Percentiles rank a stretch among this genome's conserved stretches.
Conservation (phyloP, 1,284 basidiomycete genomes). For the Boletellus deceptivus region DNA sequence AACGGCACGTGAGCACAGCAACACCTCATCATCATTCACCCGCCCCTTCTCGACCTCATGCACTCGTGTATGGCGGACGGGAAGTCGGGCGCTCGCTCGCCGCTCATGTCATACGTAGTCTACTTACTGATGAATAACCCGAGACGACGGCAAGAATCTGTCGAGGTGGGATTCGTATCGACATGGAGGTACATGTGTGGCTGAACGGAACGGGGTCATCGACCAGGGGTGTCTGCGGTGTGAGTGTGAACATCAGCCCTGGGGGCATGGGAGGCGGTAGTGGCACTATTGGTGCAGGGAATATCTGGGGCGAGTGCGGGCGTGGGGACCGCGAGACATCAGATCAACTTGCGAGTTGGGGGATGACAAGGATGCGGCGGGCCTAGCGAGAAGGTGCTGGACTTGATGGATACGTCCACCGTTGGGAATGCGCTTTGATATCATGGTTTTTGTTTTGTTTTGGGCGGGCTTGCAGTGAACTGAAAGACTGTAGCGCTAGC, state of each 20-base stretch:
- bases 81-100: constrained; percentile 54
- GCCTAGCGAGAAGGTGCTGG: constrained; percentile 52
- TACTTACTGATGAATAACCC: constrained; percentile 45
- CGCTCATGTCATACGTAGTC: constrained; percentile 55
- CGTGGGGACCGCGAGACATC: constrained; percentile 17
- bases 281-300: constrained; percentile 4
- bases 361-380: constrained; percentile 57
- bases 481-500: no score
- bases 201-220: constrained; percentile 42
- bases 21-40: constrained; percentile 47
- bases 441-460: no score
- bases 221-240: constrained; percentile 3
- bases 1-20: constrained; percentile 54
- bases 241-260: constrained; percentile 31
- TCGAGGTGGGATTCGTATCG: constrained; percentile 44
- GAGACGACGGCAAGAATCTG: constrained; percentile 36
- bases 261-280: constrained; percentile 31
- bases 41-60: constrained; percentile 50
- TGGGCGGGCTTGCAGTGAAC: no score
- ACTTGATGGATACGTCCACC: constrained; percentile 34
- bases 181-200: constrained; percentile 52
- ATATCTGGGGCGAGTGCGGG: constrained; percentile 28
- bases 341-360: constrained; percentile 36
- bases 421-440: constrained; percentile 26
- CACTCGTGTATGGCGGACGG: constrained; percentile 56